These are phyloP conservation scores for Colletotrichum falcatum DNA, from an alignment of 2,329 filamentous ascomycete genomes.

Conservation along the genomic window DNA sequence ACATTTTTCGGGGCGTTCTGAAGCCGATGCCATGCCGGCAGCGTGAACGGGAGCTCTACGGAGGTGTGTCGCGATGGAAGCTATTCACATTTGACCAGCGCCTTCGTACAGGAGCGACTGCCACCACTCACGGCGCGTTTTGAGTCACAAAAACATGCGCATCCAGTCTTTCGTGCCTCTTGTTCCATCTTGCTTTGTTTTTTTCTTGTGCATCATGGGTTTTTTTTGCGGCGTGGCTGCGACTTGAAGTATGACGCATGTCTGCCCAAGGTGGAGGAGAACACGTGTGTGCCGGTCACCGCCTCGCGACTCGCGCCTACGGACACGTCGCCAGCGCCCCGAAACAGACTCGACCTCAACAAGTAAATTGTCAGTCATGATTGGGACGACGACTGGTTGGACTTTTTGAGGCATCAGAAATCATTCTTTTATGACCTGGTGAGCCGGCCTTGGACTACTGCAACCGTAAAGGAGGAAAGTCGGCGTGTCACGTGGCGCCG, in stretches of 20 bases:
- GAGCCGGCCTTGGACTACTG: no score
- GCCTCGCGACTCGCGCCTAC: conserved; percentile 6
- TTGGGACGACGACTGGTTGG: not conserved
- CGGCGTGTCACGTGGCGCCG: conserved; percentile 10
- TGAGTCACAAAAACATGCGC: not conserved
- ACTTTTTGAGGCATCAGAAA: no score
- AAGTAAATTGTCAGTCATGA: not conserved
- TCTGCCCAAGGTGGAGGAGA: conserved; percentile 39
- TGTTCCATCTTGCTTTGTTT: not conserved
- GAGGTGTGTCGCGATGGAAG: conserved; percentile 16
- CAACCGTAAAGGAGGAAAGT: not conserved
- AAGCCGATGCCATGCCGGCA: not conserved
- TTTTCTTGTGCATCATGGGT: not conserved
- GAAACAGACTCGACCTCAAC: not conserved
- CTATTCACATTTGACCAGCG: conserved; percentile 30
- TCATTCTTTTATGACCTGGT: no score
- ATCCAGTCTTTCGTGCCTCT: not conserved
- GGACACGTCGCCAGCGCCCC: conserved; percentile 3
- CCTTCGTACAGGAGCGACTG: not conserved
- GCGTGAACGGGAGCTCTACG: no score
- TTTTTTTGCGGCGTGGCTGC: not conserved
- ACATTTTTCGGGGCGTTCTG: not conserved
- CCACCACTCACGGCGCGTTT: not conserved
- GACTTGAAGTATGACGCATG: conserved; percentile 30
- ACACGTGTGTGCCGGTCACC: conserved; percentile 35